Percentiles rank a stretch among this genome's conserved stretches.
Conservation (phyloP, 257 asterid species). For the Nicotiana obtusifolia region DNA sequence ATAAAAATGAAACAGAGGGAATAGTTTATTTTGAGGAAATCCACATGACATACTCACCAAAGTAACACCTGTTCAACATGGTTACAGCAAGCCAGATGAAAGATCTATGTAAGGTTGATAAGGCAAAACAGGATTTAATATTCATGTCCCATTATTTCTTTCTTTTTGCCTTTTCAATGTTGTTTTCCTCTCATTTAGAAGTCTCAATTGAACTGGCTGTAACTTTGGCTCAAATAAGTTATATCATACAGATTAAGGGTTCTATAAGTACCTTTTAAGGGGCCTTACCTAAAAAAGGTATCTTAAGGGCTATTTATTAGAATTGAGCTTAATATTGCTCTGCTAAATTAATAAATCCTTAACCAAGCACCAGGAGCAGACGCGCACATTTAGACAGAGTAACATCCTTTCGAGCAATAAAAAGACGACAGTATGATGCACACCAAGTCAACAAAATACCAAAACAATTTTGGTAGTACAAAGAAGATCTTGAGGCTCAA, state of each 20-base stretch:
- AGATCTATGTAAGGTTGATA: background rate
- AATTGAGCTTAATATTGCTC: background rate
- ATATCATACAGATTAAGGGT: background rate
- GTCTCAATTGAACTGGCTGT: background rate
- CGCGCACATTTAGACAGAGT: background rate
- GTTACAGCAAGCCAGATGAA: background rate
- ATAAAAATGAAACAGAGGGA: no score
- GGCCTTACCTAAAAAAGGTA: no score
- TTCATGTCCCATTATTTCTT: background rate
- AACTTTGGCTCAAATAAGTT: background rate
- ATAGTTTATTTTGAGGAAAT: background rate
- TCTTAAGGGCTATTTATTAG: background rate
- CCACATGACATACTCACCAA: background rate
- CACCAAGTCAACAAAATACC: background rate
- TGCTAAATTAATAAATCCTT: background rate
- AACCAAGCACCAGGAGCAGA: background rate
- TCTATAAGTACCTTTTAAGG: background rate
- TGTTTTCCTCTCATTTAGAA: background rate
- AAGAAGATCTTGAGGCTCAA: background rate
- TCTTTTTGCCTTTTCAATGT: background rate
- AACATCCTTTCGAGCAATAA: background rate
- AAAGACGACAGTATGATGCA: background rate
- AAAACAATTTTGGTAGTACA: background rate
- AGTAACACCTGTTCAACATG: background rate
- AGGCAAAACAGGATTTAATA: background rate